phyloP scores from a whole-genome alignment of 208 protist species.

The Acanthamoeba castellanii region DNA sequence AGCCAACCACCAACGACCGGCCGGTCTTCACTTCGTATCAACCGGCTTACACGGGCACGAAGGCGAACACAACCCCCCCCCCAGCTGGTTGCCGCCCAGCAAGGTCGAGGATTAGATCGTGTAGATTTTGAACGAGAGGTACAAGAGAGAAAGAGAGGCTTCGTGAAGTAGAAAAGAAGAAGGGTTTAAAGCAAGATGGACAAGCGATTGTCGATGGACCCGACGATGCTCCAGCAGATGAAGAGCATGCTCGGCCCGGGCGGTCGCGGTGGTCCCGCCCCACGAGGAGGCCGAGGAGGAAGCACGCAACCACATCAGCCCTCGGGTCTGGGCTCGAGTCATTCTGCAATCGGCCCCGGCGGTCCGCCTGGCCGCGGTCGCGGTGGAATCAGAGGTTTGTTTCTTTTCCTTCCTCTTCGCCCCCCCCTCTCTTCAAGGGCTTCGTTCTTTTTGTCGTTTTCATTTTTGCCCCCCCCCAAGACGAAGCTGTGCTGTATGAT shows the following conservation, averaged over 20 bases:
- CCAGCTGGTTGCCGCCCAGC: too few species aligned
- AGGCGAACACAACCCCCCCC: too few species aligned
- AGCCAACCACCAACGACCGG: background rate
- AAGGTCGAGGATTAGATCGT: background rate
- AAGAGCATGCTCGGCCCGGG: conserved; percentile 41
- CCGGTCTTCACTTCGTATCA: background rate
- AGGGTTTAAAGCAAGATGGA: background rate
- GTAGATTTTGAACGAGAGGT: too few species aligned
- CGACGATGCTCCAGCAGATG: conserved; percentile 64
- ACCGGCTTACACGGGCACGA: too few species aligned
- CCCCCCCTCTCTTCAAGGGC: background rate
- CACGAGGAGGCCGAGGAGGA: conserved; percentile 22
- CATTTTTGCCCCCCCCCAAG: background rate
- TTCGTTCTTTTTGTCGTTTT: background rate
- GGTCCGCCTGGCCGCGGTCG: background rate
- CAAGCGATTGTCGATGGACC: conserved; percentile 59
- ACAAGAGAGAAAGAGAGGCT: background rate
- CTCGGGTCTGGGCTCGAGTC: conserved; percentile 1
- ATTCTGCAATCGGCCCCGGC: background rate
- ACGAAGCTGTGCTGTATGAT: too few species aligned
- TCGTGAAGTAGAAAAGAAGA: background rate
- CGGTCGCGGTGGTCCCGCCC: background rate
- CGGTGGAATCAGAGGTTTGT: background rate
- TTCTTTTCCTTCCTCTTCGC: background rate
- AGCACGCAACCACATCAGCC: background rate